phyloP scores from a whole-genome alignment of 78 protist genomes.

The Polysphondylium violaceum region DNA sequence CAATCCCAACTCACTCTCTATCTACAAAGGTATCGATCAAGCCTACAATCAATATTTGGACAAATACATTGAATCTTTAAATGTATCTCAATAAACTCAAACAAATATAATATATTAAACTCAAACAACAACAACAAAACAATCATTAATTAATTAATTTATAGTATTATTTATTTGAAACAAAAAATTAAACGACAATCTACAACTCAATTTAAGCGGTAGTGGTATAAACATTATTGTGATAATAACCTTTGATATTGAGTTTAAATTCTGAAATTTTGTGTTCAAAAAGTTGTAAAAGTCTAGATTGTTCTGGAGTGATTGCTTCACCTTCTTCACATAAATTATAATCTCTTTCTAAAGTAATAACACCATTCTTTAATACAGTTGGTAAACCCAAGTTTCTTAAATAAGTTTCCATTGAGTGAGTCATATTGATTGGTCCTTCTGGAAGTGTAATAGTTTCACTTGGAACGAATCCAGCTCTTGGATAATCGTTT shows the following conservation, averaged over 20 bases:
- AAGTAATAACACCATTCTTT: conserved; percentile 78
- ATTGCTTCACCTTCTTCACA: conserved; percentile 82
- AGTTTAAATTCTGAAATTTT: conserved; percentile 73
- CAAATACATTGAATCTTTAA: too few relatives aligned
- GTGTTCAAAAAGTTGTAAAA: conserved; percentile 72
- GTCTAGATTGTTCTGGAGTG: conserved; percentile 86
- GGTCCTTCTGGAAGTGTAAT: conserved; percentile 62
- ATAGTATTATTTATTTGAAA: too few relatives aligned
- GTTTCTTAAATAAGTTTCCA: conserved; percentile 76
- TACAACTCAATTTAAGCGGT: too few relatives aligned
- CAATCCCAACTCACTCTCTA: too few relatives aligned
- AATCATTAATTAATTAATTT: too few relatives aligned
- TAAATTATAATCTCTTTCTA: conserved; percentile 78
- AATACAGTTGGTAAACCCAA: conserved; percentile 48
- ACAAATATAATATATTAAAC: too few relatives aligned
- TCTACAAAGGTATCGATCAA: too few relatives aligned
- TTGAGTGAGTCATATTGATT: conserved; percentile 62
- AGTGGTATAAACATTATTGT: conserved; percentile 9
- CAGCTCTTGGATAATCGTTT: conserved; percentile 93
- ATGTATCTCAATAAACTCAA: too few relatives aligned
- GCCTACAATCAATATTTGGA: too few relatives aligned
- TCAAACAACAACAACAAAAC: too few relatives aligned
- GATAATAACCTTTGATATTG: conserved; percentile 28
- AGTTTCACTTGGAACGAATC: conserved; percentile 85
- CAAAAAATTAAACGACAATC: too few relatives aligned